phyloP scores from a whole-genome alignment of 306 rosid species.

The Alnus glutinosa region DNA sequence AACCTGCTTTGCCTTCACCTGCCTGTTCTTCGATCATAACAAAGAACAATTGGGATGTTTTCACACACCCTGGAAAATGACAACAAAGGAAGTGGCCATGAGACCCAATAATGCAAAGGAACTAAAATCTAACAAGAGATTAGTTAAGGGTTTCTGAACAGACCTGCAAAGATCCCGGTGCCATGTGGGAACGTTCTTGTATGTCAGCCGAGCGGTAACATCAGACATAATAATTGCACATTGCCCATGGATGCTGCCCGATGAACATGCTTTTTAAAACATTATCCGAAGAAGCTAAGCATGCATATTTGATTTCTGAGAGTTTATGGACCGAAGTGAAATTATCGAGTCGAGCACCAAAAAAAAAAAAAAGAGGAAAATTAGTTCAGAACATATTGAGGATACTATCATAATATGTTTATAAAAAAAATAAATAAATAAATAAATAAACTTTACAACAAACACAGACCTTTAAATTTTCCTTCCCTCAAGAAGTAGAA shows the following conservation, averaged over 20 bases:
- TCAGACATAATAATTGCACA: constrained; percentile 83
- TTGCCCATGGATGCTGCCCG: constrained; percentile 73
- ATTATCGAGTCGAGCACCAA: no score
- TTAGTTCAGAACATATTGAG: neutral
- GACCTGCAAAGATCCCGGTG: constrained; percentile 79
- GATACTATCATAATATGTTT: neutral
- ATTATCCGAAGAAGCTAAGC: neutral
- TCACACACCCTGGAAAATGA: constrained; percentile 66
- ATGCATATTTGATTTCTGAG: neutral
- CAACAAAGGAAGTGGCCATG: neutral
- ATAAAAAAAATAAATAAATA: no score
- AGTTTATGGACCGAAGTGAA: neutral
- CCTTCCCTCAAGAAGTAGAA: no score
- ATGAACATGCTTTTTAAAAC: neutral
- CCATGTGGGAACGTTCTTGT: constrained; percentile 84
- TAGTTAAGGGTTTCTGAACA: neutral
- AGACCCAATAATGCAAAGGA: neutral
- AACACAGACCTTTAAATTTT: neutral
- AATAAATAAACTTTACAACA: neutral
- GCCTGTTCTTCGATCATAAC: constrained; percentile 83
- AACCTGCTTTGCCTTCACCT: constrained; percentile 86
- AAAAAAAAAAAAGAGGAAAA: no score
- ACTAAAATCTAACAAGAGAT: neutral
- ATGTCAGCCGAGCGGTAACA: constrained; percentile 74
- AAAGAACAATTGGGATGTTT: constrained; percentile 78